Evolutionary conservation across 2,329 filamentous ascomycete genomes (phyloP).

Genomic region (Ambrosiella cleistominuta): DNA sequence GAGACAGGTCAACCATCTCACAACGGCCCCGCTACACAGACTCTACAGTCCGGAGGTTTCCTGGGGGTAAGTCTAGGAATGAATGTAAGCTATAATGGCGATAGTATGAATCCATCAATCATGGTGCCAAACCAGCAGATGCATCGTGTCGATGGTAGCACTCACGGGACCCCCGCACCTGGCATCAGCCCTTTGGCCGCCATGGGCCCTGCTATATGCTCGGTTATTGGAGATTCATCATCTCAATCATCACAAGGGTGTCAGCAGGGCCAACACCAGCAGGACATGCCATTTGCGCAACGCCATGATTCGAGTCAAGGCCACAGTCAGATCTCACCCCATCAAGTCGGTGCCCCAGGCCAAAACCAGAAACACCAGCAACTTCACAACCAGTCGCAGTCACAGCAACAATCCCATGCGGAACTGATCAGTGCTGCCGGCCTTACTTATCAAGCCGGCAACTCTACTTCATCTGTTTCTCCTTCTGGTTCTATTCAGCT

Average conservation of each 20-base stretch:
- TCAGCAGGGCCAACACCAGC: neutral
- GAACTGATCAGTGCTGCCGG: neutral
- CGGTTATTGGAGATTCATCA: neutral
- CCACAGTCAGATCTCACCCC: neutral
- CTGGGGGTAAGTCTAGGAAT: neutral
- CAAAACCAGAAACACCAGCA: neutral
- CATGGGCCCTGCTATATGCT: neutral
- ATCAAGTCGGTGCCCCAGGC: constrained; percentile 2
- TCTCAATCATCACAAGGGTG: neutral
- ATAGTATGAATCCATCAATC: neutral
- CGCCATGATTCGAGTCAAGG: neutral
- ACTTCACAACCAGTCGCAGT: neutral
- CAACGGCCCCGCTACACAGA: neutral
- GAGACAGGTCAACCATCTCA: neutral
- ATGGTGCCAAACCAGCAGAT: neutral
- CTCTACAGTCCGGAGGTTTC: neutral
- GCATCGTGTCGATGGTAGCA: neutral
- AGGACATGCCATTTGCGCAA: neutral
- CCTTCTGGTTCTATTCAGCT: neutral
- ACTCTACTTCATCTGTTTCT: neutral
- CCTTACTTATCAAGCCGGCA: neutral
- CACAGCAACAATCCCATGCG: neutral
- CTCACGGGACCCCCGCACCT: neutral
- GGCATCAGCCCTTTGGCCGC: constrained; percentile 1
- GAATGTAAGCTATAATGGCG: neutral